Evolutionary conservation across 2,329 filamentous ascomycete species (phyloP), one percentile per base, ranked within the genome.

Genomic region (Diaporthe citriasiana): DNA sequence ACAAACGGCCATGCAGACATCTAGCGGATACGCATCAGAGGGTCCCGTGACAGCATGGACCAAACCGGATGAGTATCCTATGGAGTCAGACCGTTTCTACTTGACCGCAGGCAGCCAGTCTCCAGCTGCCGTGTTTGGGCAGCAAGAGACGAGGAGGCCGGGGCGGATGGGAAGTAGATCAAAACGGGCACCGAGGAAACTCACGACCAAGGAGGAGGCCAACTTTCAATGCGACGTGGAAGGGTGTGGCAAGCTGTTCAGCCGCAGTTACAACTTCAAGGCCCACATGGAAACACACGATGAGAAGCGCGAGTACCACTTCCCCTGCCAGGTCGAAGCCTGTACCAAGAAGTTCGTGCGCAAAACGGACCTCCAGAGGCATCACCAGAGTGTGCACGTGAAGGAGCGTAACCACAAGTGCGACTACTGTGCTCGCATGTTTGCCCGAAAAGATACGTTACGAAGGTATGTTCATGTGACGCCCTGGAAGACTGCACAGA

Each of bases 241-340:
- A 74, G 87, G 91, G 2, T 98, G 95, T 80, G 92, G 92, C 9
- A 94, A 93, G 81, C 89, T 93, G 22, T 97, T 97, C 81, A 94
- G 94, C 77, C 88, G 95, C 76, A 93, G 91, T 79, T 97, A 96
- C 85, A 97, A 97, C 83, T 94, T 92, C 84, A 95, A 94, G 79
- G 93, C 94, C 40, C 95, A 97, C 81, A 89, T 95, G 88, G 93
- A 95, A 79, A 95, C 92, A 0, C 95, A 98, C 80, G 91, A 97
- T 79, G 91, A 94, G 19, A 88, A 90, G 74, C 88, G 93, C 73
- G 90, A 90, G 78, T 94, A 93, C 78, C 91, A 92, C 0, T 93
- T 94, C 79, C 87, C 88, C 1, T 97, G 95, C 82, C 85, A 85
- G 1, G 84, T 91, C 40, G 82, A 87, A 3, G 89, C 88, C 70